A percentile compares a stretch with the other conserved stretches of the same genome.
These are phyloP conservation scores for Candida gorgasii DNA, from an alignment of 805 yeast species.

Conservation along the genomic window DNA sequence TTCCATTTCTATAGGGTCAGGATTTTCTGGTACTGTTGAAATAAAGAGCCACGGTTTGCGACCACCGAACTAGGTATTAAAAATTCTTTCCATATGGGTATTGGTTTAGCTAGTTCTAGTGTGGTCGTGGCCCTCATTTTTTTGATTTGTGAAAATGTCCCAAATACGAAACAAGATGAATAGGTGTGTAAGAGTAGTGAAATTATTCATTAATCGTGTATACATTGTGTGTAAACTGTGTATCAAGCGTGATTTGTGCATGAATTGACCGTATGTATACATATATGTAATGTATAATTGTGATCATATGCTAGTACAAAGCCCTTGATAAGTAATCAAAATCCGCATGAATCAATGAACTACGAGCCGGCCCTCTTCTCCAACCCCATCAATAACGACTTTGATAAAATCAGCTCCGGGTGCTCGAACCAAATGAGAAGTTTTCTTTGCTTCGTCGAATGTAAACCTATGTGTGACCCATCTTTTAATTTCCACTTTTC, in stretches of 20 bases:
- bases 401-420: conserved; percentile 19
- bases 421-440: conserved; percentile 20
- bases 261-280: too few species aligned
- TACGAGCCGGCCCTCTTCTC: too few species aligned
- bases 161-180: background rate
- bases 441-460: conserved; percentile 22
- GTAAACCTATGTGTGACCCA: conserved; percentile 22
- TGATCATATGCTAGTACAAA: too few species aligned
- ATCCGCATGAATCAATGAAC: too few species aligned
- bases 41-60: conserved; percentile 16
- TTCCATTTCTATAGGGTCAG: conserved; percentile 46
- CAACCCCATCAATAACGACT: conserved; percentile 19
- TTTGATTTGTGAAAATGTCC: conserved; percentile 6
- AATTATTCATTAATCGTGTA: background rate
- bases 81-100: conserved; percentile 30
- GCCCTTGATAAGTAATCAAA: background rate
- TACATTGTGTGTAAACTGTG: too few species aligned
- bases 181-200: background rate
- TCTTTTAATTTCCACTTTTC: conserved; percentile 17
- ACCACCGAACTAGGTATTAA: conserved; percentile 24
- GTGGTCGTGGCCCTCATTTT: conserved; percentile 11
- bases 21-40: conserved; percentile 37
- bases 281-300: background rate
- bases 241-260: too few species aligned
- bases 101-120: conserved; percentile 36